These are phyloP conservation scores for Casuarina cunninghamiana DNA, from an alignment of 306 rosid species.

Conservation along the genomic window DNA sequence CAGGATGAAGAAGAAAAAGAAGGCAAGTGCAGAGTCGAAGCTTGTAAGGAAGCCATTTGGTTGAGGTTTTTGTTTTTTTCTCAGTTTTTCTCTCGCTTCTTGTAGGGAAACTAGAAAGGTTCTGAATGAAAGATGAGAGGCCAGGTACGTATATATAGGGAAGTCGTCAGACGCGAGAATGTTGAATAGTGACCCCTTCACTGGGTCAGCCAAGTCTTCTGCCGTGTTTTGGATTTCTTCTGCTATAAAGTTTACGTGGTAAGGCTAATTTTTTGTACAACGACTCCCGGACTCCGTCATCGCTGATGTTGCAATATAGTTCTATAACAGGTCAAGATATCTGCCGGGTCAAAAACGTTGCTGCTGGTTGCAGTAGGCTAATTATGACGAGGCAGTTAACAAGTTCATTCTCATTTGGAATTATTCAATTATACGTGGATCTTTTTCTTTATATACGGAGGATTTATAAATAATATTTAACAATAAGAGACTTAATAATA, in stretches of 20 bases:
- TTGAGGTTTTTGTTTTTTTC: not conserved
- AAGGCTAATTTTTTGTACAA: too few species aligned
- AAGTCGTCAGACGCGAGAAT: slow-evolving; percentile 35
- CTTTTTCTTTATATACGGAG: too few species aligned
- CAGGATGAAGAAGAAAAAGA: slow-evolving; percentile 15
- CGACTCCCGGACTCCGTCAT: too few species aligned
- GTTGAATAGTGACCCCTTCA: slow-evolving; percentile 16
- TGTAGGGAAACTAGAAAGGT: not conserved
- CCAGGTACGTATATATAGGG: slow-evolving; percentile 10
- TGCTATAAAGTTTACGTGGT: not conserved
- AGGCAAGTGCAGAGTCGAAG: slow-evolving; percentile 29
- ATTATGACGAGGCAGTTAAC: too few species aligned
- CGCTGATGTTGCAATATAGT: too few species aligned
- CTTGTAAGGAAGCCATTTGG: slow-evolving; percentile 53
- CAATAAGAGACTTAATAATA: too few species aligned
- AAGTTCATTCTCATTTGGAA: too few species aligned
- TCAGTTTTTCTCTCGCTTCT: not conserved
- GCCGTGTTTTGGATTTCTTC: not conserved
- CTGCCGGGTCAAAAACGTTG: too few species aligned
- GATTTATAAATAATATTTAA: too few species aligned
- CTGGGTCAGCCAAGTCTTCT: not conserved
- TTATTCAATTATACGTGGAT: too few species aligned
- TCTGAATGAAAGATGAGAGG: slow-evolving; percentile 1
- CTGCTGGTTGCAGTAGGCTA: too few species aligned
- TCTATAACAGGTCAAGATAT: too few species aligned